These are phyloP conservation scores for Kalanchoe fedtschenkoi DNA, from an alignment of 164 flowering plant genomes.

Conservation along the genomic window DNA sequence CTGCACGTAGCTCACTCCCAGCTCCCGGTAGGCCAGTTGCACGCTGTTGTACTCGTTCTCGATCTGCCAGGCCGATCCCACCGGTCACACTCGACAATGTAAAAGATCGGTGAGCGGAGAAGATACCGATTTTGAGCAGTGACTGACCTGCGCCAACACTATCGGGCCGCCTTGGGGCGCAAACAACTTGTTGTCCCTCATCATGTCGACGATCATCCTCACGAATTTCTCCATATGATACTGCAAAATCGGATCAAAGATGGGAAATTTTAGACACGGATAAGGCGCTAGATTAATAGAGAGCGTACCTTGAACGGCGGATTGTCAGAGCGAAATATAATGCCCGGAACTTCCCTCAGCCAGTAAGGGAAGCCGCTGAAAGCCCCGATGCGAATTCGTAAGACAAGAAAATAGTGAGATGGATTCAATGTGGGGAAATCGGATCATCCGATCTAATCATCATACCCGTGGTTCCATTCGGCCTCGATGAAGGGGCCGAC, in stretches of 20 bases:
- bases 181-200: constrained; percentile 31
- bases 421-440: not conserved
- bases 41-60: constrained; percentile 83
- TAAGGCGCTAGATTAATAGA: not conserved
- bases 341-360: constrained; percentile 49
- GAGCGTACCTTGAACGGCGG: constrained; percentile 41
- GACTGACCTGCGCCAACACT: constrained; percentile 27
- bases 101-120: not conserved
- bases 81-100: not conserved
- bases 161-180: constrained; percentile 51
- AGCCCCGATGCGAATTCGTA: not conserved
- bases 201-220: constrained; percentile 20
- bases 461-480: constrained; percentile 57
- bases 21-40: constrained; percentile 44
- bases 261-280: not conserved
- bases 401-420: not conserved
- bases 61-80: constrained; percentile 29
- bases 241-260: constrained; percentile 15
- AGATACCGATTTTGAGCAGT: too few species aligned
- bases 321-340: constrained; percentile 57
- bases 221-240: constrained; percentile 21
- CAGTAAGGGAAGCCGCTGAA: constrained; percentile 76
- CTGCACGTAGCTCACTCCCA: constrained; percentile 46
- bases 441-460: not conserved
- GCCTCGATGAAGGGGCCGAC: constrained; percentile 52